Percentiles rank a stretch among this genome's conserved stretches.
These are phyloP conservation scores for Vaccinium darrowii DNA, from an alignment of 148 eudicot species.

Conservation along the genomic window DNA sequence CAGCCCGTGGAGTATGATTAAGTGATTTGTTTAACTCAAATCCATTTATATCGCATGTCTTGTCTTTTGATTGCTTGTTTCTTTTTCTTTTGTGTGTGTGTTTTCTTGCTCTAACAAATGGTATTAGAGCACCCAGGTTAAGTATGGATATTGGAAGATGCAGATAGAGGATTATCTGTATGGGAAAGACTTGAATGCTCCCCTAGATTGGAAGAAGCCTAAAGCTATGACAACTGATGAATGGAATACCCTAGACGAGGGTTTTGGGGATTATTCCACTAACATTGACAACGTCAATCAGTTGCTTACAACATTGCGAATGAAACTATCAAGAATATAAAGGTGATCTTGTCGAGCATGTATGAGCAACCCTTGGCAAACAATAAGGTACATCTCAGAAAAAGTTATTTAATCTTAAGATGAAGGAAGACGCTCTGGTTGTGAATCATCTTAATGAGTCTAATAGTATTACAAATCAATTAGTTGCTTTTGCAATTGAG, in stretches of 20 bases:
- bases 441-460: not conserved
- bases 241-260: not conserved
- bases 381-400: not conserved
- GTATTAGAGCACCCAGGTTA: not conserved
- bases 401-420: not conserved
- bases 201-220: not conserved
- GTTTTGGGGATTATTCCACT: not conserved
- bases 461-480: no score
- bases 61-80: no score
- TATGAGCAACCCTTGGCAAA: not conserved
- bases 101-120: not conserved
- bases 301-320: no score
- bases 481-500: not conserved
- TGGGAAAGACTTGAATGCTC: not conserved
- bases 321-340: not conserved
- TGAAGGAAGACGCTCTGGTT: not conserved
- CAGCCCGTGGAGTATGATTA: no score
- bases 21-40: no score
- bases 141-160: not conserved
- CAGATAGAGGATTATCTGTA: not conserved
- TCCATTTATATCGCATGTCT: no score
- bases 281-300: no score
- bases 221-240: not conserved
- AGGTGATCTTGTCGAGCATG: not conserved
- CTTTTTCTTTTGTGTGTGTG: no score